Base-by-base conservation (phyloP, 345 rosid species). In the Citrus hindsii region DNA sequence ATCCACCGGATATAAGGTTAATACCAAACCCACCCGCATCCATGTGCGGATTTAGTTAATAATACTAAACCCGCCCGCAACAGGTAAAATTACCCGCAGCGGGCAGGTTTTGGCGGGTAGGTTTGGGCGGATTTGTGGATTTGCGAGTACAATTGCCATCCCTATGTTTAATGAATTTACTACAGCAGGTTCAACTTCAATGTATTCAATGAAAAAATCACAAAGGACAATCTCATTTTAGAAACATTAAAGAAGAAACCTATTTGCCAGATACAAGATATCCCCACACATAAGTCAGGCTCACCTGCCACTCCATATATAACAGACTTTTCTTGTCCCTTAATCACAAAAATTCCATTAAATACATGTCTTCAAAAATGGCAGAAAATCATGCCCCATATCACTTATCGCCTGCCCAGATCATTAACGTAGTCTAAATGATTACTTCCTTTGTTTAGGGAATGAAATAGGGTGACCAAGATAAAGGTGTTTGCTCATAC, bases 371-470 rank as follows among this genome's bases (percentile, higher is more conserved):
- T 32, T 73, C 30, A 35, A 21, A 38, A 58, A 37, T n/a, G 66
- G 76, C 33, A 73, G 66, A 73, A 73, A 58, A 24, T 42, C 48
- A 73, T 9, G 55, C 76, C 5, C 32, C 66, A 58, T n/a, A 14
- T 73, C 66, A 58, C 53, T n/a, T 32, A 62, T 65, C 63, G n/a
- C 37, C 3, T 32, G 37, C 33, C 9, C 3, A 37, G 42, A 58
- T 37, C 13, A 24, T 73, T n/a, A 69, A 59, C 22, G 8, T 73
- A 1, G 27, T 18, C 46, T n/a, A 42, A 40, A 27, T 74, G 69
- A 27, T 74, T 37, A 24, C 63, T 28, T 61, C 37, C n/a, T n/a
- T n/a, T n/a, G n/a, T n/a, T n/a, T n/a, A n/a, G n/a, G n/a, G n/a
- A n/a, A n/a, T n/a, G n/a, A n/a, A n/a, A n/a, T n/a, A n/a, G n/a